Percentiles rank a stretch among this genome's conserved stretches.
Evolutionary conservation across 2,329 filamentous ascomycete genomes (phyloP).

Genomic region (Cercospora zeina): DNA sequence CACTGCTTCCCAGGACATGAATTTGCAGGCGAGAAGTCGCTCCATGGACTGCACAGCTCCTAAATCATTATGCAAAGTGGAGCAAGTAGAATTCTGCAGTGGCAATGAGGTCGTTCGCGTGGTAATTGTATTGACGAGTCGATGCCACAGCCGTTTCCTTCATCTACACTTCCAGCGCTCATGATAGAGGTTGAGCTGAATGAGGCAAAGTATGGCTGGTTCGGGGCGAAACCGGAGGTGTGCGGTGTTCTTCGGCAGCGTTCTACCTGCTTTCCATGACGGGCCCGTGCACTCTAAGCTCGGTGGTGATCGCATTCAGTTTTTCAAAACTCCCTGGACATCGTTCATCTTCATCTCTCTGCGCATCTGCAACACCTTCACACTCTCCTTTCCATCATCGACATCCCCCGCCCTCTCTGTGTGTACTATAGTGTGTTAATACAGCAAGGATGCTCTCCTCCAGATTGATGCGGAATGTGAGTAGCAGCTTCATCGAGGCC

Average conservation of each 20-base stretch:
- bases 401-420: constrained; percentile 20
- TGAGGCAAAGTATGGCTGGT: neutral
- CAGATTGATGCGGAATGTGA: constrained; percentile 41
- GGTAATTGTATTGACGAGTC: too few relatives aligned
- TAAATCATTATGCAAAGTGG: too few relatives aligned
- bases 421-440: constrained; percentile 32
- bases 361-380: constrained; percentile 10
- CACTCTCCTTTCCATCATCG: constrained; percentile 17
- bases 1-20: too few relatives aligned
- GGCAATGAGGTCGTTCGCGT: too few relatives aligned
- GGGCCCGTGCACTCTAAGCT: constrained; percentile 1
- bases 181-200: neutral
- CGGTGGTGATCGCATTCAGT: constrained; percentile 14
- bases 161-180: neutral
- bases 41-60: too few relatives aligned
- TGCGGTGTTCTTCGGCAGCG: neutral
- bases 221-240: constrained; percentile 3
- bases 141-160: too few relatives aligned
- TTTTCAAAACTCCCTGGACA: neutral
- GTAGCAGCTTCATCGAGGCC: constrained; percentile 25
- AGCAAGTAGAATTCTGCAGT: too few relatives aligned
- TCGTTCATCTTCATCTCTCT: constrained; percentile 13
- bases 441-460: constrained; percentile 40
- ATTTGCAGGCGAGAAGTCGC: too few relatives aligned
- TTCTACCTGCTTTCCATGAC: constrained; percentile 1